phyloP scores from a whole-genome alignment of 2,329 filamentous ascomycete species.

The Alternaria gansuensis region DNA sequence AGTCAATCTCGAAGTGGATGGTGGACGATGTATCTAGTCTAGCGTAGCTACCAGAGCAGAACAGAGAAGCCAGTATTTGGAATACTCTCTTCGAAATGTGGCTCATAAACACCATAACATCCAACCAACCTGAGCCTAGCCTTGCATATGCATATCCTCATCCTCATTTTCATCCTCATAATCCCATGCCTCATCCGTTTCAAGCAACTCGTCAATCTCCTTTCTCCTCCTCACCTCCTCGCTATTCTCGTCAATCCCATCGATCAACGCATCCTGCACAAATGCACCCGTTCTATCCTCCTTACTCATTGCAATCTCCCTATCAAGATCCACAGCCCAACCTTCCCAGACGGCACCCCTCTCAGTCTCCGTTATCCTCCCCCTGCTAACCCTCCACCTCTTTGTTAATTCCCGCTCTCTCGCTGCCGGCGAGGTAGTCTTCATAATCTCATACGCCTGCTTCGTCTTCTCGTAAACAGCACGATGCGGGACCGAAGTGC shows the following conservation, averaged over 20 bases:
- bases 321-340: constrained; percentile 36
- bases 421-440: neutral
- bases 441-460: constrained; percentile 32
- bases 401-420: constrained; percentile 45
- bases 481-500: constrained; percentile 20
- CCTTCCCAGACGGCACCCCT: constrained; percentile 49
- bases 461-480: constrained; percentile 35
- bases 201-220: constrained; percentile 34
- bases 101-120: neutral
- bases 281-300: constrained; percentile 33
- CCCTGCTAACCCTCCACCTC: constrained; percentile 37
- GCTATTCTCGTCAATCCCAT: constrained; percentile 13
- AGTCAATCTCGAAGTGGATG: constrained; percentile 55
- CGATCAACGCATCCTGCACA: constrained; percentile 1
- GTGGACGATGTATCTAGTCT: constrained; percentile 49
- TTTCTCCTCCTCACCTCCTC: constrained; percentile 24
- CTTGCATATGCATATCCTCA: constrained; percentile 5
- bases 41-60: neutral
- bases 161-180: constrained; percentile 2
- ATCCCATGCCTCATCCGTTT: constrained; percentile 25
- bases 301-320: constrained; percentile 29
- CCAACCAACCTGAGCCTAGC: neutral
- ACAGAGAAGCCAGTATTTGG: neutral
- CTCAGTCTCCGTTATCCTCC: constrained; percentile 31
- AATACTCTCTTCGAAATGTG: neutral